A percentile compares a stretch with the other conserved stretches of the same genome.
Evolutionary conservation across 2,329 filamentous ascomycete genomes (phyloP).

Genomic region (Fonsecaea pugnacius): DNA sequence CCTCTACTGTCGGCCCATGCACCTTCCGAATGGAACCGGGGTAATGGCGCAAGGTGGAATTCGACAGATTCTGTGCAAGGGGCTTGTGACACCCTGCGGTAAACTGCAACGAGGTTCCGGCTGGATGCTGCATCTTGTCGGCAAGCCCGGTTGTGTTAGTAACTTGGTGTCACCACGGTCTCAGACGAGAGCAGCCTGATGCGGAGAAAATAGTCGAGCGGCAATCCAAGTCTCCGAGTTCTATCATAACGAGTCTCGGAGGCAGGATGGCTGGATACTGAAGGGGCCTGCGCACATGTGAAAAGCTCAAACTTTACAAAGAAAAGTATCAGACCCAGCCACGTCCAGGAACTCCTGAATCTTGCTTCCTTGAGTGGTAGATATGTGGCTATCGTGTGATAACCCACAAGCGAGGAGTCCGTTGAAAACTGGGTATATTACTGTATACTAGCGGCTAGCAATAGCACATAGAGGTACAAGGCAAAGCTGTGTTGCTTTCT

Average conservation of each 20-base stretch:
- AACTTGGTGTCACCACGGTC: constrained; percentile 23
- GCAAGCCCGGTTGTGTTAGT: constrained; percentile 17
- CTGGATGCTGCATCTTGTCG: constrained; percentile 18
- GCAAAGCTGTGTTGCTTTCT: too few species aligned
- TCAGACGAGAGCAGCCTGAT: constrained; percentile 11
- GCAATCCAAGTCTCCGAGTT: not conserved
- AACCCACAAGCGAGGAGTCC: not conserved
- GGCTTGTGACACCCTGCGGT: constrained; percentile 13
- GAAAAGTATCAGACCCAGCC: not conserved
- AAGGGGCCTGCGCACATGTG: not conserved
- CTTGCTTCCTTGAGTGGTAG: not conserved
- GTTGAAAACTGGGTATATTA: not conserved
- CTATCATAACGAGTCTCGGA: not conserved
- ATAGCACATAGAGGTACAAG: not conserved
- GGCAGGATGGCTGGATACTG: not conserved
- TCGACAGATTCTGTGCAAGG: constrained; percentile 18
- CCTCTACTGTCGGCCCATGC: not conserved
- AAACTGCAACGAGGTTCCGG: constrained; percentile 21
- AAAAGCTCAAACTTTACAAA: not conserved
- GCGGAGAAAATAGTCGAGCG: not conserved
- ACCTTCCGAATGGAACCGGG: constrained; percentile 18
- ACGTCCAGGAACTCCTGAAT: not conserved
- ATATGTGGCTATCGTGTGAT: not conserved
- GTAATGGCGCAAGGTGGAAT: constrained; percentile 16
- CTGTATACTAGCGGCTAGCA: not conserved